Conservation (phyloP, 2,329 filamentous ascomycete species). For the Tolypocladium paradoxum region DNA sequence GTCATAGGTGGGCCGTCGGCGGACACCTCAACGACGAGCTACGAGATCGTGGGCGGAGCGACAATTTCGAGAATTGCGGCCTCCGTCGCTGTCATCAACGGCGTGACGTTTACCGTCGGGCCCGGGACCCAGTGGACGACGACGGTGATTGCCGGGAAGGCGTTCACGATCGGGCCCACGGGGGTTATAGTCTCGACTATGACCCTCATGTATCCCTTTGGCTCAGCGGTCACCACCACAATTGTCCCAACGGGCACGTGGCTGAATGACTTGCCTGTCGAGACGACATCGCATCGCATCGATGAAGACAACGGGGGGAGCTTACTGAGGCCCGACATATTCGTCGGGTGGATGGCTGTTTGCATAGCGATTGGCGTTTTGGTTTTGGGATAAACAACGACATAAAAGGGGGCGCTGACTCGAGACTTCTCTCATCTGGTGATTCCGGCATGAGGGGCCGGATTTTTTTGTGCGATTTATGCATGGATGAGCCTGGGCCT, state of each 20-base stretch:
- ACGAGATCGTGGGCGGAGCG: conserved; percentile 39
- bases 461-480: background rate
- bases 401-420: background rate
- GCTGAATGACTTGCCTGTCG: conserved; percentile 9
- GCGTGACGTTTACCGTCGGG: conserved; percentile 40
- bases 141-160: conserved; percentile 37
- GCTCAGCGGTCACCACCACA: conserved; percentile 28
- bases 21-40: conserved; percentile 23
- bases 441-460: background rate
- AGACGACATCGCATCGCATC: conserved; percentile 13
- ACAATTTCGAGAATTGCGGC: conserved; percentile 40
- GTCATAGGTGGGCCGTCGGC: conserved; percentile 32
- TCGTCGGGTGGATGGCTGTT: conserved; percentile 10
- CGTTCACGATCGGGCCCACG: conserved; percentile 35
- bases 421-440: background rate
- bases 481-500: background rate
- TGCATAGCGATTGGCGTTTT: conserved; percentile 31
- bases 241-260: conserved; percentile 22
- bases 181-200: conserved; percentile 37
- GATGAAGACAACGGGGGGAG: conserved; percentile 12
- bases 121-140: conserved; percentile 30
- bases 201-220: conserved; percentile 35
- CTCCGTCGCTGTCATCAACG: conserved; percentile 37
- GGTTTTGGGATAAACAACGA: conserved; percentile 17
- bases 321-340: conserved; percentile 5